phyloP scores from a whole-genome alignment of 2,329 filamentous ascomycete species.

The Emericellopsis atlantica region DNA sequence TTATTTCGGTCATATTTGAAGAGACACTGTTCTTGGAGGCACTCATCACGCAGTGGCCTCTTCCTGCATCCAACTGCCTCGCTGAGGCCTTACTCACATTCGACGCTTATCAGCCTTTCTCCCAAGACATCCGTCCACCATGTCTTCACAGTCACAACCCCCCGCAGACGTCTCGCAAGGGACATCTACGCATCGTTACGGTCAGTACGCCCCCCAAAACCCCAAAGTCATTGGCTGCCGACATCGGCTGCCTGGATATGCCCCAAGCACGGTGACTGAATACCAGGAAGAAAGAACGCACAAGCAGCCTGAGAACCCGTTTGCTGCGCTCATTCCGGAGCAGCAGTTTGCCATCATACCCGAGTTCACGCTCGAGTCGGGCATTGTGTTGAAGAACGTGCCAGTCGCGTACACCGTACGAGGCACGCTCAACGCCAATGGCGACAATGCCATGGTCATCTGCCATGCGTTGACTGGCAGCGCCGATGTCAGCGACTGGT shows the following conservation, averaged over 20 bases:
- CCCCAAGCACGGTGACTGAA: constrained; percentile 41
- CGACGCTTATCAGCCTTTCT: too few relatives aligned
- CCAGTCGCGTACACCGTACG: constrained; percentile 56
- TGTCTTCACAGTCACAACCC: too few relatives aligned
- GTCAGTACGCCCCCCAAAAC: constrained; percentile 6
- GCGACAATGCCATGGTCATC: constrained; percentile 60
- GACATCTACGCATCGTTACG: constrained; percentile 5
- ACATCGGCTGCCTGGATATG: not conserved
- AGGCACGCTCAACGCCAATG: constrained; percentile 43
- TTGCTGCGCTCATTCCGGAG: constrained; percentile 71
- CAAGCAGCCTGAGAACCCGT: constrained; percentile 83
- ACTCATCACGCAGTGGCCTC: too few relatives aligned
- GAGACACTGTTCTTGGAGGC: too few relatives aligned
- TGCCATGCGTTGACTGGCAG: constrained; percentile 81
- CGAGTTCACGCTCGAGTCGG: constrained; percentile 85
- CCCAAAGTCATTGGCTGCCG: too few relatives aligned
- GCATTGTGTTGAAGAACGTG: constrained; percentile 67
- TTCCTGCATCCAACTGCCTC: too few relatives aligned
- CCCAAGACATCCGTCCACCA: too few relatives aligned
- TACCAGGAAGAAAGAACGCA: constrained; percentile 51
- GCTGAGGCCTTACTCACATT: too few relatives aligned
- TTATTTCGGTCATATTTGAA: too few relatives aligned
- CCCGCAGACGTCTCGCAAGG: constrained; percentile 5
- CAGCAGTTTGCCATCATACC: constrained; percentile 81
- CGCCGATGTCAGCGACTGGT: constrained; percentile 78